phyloP scores from a whole-genome alignment of 116 monocot genomes.

The Posidonia oceanica region DNA sequence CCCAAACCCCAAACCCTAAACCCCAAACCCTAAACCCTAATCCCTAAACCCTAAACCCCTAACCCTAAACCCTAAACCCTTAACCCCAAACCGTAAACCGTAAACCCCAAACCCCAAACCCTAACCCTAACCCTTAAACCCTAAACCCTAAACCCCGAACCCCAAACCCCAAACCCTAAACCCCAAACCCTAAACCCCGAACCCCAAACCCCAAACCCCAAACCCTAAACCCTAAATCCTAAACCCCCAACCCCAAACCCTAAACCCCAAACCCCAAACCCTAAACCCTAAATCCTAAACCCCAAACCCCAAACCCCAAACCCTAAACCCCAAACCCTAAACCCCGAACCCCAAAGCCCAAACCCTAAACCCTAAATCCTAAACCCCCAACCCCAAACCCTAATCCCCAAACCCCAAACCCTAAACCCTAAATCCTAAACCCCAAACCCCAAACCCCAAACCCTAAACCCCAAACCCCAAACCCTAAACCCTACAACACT shows the following conservation, averaged over 20 bases:
- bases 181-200: not conserved
- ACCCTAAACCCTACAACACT: no score
- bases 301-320: not conserved
- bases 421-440: no score
- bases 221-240: no score
- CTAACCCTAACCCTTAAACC: not conserved
- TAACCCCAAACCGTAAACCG: not conserved
- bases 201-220: no score
- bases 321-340: not conserved
- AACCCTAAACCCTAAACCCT: not conserved
- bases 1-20: not conserved
- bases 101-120: not conserved
- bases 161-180: not conserved
- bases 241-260: no score
- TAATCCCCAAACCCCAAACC: not conserved
- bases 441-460: not conserved
- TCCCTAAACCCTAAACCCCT: not conserved
- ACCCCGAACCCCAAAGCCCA: not conserved
- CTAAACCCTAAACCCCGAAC: not conserved
- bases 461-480: no score
- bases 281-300: no score
- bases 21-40: not conserved
- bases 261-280: not conserved
- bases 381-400: no score
- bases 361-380: no score